These are phyloP conservation scores for Candida golubevii DNA, from an alignment of 805 yeast genomes.

Conservation along the genomic window DNA sequence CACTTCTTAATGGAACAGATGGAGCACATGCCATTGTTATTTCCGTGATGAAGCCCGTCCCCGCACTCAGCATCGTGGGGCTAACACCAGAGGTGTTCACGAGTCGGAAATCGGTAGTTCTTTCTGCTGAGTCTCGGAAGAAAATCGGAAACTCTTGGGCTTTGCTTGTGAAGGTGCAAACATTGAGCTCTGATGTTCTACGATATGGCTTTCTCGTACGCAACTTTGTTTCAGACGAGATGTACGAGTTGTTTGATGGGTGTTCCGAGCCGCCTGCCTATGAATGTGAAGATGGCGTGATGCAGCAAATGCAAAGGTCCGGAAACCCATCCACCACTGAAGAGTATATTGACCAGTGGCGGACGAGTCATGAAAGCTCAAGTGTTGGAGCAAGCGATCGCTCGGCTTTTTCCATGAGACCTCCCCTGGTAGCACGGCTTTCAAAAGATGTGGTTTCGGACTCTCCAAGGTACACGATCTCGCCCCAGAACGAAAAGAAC, in stretches of 20 bases:
- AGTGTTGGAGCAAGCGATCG: neutral
- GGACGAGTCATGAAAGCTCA: neutral
- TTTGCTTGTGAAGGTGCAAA: slow-evolving; percentile 2
- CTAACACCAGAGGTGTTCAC: slow-evolving; percentile 5
- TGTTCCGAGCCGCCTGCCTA: slow-evolving; percentile 1
- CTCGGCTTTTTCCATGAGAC: slow-evolving; percentile 16
- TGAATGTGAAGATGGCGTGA: too few relatives aligned
- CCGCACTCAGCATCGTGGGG: neutral
- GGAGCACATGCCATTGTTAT: slow-evolving; percentile 3
- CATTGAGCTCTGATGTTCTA: slow-evolving; percentile 1
- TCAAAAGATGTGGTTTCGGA: neutral
- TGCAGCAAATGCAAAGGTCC: too few relatives aligned
- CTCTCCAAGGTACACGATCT: slow-evolving; percentile 4
- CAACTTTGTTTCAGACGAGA: neutral
- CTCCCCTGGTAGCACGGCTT: slow-evolving; percentile 8
- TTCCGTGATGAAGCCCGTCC: slow-evolving; percentile 8
- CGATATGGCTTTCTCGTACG: slow-evolving; percentile 7
- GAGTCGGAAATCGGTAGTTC: slow-evolving; percentile 3
- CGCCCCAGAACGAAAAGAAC: slow-evolving; percentile 19
- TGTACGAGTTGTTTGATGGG: slow-evolving; percentile 9
- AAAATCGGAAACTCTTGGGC: neutral
- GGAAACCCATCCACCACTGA: neutral
- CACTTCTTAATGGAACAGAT: slow-evolving; percentile 1
- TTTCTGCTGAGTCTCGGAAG: neutral
- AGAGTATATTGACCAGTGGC: slow-evolving; percentile 3